phyloP scores from a whole-genome alignment of 2,329 filamentous ascomycete species.

The Aureobasidium sp. region DNA sequence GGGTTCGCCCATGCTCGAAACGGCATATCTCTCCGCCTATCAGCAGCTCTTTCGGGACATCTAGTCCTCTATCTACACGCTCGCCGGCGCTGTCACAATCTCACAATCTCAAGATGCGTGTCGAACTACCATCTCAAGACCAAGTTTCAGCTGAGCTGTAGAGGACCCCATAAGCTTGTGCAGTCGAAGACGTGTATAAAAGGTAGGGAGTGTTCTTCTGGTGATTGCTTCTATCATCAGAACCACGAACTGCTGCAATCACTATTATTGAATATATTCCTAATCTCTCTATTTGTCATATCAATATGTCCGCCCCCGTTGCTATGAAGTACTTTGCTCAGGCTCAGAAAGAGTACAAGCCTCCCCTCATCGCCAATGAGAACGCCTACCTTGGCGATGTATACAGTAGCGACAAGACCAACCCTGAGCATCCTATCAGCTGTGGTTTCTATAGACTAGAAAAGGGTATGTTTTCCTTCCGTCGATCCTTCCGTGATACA shows the following conservation, averaged over 20 bases:
- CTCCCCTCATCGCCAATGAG: constrained; percentile 59
- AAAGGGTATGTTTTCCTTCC: constrained; percentile 37
- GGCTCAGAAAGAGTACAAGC: constrained; percentile 55
- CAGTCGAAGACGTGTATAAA: background rate
- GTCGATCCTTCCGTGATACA: background rate
- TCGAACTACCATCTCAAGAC: background rate
- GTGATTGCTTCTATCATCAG: background rate
- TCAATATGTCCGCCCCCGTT: constrained; percentile 25
- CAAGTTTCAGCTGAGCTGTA: background rate
- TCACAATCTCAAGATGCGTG: background rate
- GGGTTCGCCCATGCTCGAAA: too few species aligned
- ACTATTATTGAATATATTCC: background rate
- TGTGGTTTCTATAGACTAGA: constrained; percentile 61
- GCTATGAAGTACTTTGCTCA: constrained; percentile 49
- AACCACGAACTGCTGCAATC: background rate
- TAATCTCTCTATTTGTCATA: background rate
- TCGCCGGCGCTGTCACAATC: background rate
- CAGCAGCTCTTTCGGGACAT: background rate
- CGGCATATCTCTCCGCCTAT: too few species aligned
- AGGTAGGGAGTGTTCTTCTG: background rate
- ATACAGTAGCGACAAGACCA: constrained; percentile 44
- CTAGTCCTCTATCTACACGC: background rate
- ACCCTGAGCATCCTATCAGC: constrained; percentile 54
- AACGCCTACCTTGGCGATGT: constrained; percentile 63
- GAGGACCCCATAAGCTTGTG: background rate